phyloP scores from a whole-genome alignment of 2,329 filamentous ascomycete species.

The Fusarium sp. region DNA sequence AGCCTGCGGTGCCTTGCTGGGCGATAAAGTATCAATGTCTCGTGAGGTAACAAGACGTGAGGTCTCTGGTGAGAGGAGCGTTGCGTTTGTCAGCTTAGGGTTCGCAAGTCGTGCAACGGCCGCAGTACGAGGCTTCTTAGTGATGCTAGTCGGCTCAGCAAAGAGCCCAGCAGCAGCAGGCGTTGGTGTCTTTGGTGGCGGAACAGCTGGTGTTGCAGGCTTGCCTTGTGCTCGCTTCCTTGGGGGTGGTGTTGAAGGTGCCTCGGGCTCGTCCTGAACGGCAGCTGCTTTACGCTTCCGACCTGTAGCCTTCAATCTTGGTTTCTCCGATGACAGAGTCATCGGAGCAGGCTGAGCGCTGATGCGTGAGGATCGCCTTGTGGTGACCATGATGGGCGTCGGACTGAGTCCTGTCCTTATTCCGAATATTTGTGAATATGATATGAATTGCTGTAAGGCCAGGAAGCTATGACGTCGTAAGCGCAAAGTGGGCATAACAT shows the following conservation, averaged over 20 bases:
- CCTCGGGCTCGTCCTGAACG: conserved; percentile 33
- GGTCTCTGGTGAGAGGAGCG: conserved; percentile 75
- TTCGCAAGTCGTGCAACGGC: conserved; percentile 66
- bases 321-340: conserved; percentile 28
- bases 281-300: conserved; percentile 50
- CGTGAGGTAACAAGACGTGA: conserved; percentile 68
- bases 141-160: conserved; percentile 43
- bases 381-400: conserved; percentile 44
- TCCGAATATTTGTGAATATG: background rate
- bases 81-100: conserved; percentile 73
- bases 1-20: conserved; percentile 50
- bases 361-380: conserved; percentile 54
- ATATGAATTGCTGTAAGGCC: conserved; percentile 16
- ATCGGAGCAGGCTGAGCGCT: conserved; percentile 38
- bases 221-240: conserved; percentile 45
- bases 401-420: conserved; percentile 12
- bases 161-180: conserved; percentile 56
- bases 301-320: conserved; percentile 30
- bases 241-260: conserved; percentile 45
- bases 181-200: conserved; percentile 57
- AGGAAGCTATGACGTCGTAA: conserved; percentile 1
- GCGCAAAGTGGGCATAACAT: conserved; percentile 23
- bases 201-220: conserved; percentile 30
- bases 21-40: conserved; percentile 55
- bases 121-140: conserved; percentile 52